Base-by-base conservation (phyloP, 345 rosid genomes). In the Gossypium stocksii region DNA sequence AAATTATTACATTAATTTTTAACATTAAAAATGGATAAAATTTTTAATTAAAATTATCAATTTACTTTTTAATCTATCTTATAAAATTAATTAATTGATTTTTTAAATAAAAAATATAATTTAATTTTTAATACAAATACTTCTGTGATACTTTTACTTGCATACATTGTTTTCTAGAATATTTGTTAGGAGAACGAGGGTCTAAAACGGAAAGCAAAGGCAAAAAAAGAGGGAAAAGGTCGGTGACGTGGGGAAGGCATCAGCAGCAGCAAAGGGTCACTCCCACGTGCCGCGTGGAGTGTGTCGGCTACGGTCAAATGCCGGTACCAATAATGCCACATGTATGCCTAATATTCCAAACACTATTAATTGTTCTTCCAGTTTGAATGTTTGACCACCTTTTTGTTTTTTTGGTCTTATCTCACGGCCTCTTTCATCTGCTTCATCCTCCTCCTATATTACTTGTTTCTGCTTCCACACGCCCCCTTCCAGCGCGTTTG, bases 241-340 rank as follows among this genome's bases (percentile, higher is more conserved):
- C 2, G 27, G 72, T 66, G 73, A 76, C 78, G 72, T 58, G 17
- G 54, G 48, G n/a, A 0, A 27, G 73, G 9, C 66, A 48, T 67
- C 73, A 76, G 78, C 78, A 23, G 56, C 27, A 44, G 49, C 45
- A 23, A 51, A 54, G 66, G 68, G 66, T 46, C 67, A 23, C 66
- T 54, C 73, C 67, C 65, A 76, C 73, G 78, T 76, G 73, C 66
- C 85, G 19, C 6, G 46, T 80, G 64, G 73, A 78, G 45, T 77
- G 41, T 86, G 91, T 83, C 88, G 86, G 85, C 88, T 63, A 73
- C 81, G 90, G 97, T 91, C 94, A 91, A 90, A 85, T 74, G 93
- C 77, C 97, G 94, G 98, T 89, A 90, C 91, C 93, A 68, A 77
- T 75, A 20, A 0, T 0, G 58, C 76, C 97, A 91, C 89, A 90